phyloP scores from a whole-genome alignment of 768 basidiomycete species.

The Naganishia randhawae region DNA sequence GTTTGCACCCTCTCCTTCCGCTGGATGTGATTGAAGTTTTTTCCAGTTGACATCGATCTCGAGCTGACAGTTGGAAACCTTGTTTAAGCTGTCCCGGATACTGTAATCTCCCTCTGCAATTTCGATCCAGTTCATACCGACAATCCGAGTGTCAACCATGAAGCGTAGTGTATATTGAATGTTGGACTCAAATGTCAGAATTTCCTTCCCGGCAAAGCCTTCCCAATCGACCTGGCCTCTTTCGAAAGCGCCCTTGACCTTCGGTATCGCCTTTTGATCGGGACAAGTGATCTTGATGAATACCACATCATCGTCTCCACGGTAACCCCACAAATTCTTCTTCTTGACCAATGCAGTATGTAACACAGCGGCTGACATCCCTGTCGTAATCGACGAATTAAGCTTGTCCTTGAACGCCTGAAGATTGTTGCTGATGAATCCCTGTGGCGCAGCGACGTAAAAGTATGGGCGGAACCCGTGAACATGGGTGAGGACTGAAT shows the following conservation, averaged over 20 bases:
- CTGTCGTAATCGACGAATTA: conserved; percentile 60
- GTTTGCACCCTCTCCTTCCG: conserved; percentile 87
- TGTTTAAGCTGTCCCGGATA: conserved; percentile 59
- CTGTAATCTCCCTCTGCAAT: conserved; percentile 76
- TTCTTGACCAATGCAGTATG: conserved; percentile 62
- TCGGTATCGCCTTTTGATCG: conserved; percentile 73
- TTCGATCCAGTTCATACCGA: conserved; percentile 99
- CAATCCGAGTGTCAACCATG: conserved; percentile 93
- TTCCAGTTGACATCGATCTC: conserved; percentile 77
- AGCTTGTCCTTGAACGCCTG: conserved; percentile 64
- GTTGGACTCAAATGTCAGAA: conserved; percentile 87
- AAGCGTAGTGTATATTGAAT: conserved; percentile 85
- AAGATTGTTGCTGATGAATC: conserved; percentile 68
- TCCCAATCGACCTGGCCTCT: conserved; percentile 67
- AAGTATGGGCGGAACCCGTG: conserved; percentile 87
- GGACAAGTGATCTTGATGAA: conserved; percentile 80
- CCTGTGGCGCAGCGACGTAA: conserved; percentile 80
- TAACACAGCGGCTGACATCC: conserved; percentile 53
- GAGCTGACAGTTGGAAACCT: conserved; percentile 79
- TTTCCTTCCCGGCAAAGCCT: conserved; percentile 58
- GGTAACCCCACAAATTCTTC: conserved; percentile 80
- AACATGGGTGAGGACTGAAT: conserved; percentile 82
- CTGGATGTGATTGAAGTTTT: conserved; percentile 78
- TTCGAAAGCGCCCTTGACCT: conserved; percentile 86
- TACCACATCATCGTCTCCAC: conserved; percentile 68